Evolutionary conservation across 2,329 filamentous ascomycete genomes (phyloP).

Genomic region (Fusarium brachygibbosum): DNA sequence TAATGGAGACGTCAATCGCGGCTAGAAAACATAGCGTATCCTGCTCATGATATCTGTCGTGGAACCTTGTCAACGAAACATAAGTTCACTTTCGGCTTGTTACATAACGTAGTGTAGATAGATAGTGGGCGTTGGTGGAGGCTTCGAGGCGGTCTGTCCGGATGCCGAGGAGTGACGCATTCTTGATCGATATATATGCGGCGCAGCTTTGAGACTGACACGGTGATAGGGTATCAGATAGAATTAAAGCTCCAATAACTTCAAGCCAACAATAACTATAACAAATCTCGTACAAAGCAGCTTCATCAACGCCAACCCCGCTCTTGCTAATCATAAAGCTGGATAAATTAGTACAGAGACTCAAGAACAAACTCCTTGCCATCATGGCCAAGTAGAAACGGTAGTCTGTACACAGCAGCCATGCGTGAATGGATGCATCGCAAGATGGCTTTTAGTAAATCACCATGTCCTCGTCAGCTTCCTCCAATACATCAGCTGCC

Average conservation of each 20-base stretch:
- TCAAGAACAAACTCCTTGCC: background rate
- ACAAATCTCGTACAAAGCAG: constrained; percentile 16
- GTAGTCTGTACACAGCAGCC: background rate
- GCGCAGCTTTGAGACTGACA: background rate
- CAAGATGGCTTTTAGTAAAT: constrained; percentile 75
- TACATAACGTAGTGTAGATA: constrained; percentile 21
- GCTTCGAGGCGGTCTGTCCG: constrained; percentile 19
- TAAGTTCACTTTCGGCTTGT: constrained; percentile 16
- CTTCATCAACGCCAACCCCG: background rate
- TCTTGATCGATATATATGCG: background rate
- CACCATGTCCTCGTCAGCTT: constrained; percentile 89
- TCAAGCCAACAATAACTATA: background rate
- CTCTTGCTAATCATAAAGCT: background rate
- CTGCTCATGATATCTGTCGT: constrained; percentile 11
- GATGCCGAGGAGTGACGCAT: constrained; percentile 1
- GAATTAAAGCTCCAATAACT: constrained; percentile 9
- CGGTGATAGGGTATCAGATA: constrained; percentile 29
- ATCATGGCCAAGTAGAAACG: background rate
- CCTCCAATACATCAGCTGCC: constrained; percentile 81
- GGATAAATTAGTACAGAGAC: background rate
- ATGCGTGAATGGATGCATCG: background rate
- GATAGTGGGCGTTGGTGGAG: constrained; percentile 22
- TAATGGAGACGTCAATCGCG: constrained; percentile 24
- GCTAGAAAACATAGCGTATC: background rate
- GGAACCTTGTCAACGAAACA: constrained; percentile 28